phyloP scores from a whole-genome alignment of 176 grass and related monocot genomes.

The Zoysia pacifica region DNA sequence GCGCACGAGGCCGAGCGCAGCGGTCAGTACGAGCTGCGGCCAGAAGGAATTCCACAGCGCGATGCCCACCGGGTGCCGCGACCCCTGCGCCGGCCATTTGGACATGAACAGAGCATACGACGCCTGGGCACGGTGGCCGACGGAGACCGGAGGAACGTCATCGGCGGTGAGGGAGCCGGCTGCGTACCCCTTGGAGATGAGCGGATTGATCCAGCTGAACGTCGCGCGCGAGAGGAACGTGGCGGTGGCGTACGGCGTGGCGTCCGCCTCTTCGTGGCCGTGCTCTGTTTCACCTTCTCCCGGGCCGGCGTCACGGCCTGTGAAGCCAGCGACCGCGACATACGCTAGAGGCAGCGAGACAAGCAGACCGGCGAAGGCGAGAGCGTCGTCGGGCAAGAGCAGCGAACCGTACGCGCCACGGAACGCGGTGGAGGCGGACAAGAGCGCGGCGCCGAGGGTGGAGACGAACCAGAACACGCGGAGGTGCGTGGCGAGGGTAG shows the following conservation, averaged over 20 bases:
- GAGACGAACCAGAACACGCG: slow-evolving; percentile 42
- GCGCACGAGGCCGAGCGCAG: slow-evolving; percentile 14
- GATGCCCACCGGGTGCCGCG: slow-evolving; percentile 42
- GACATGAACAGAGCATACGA: slow-evolving; percentile 32
- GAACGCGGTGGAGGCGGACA: background rate
- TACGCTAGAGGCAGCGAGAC: slow-evolving; percentile 37
- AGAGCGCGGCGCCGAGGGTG: slow-evolving; percentile 14
- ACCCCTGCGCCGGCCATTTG: slow-evolving; percentile 32
- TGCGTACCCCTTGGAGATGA: slow-evolving; percentile 38
- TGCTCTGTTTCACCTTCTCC: background rate
- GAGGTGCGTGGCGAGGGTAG: background rate
- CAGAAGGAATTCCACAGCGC: slow-evolving; percentile 48
- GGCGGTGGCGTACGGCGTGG: slow-evolving; percentile 29
- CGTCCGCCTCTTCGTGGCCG: background rate
- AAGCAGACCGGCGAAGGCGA: slow-evolving; percentile 33
- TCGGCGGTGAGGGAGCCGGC: background rate
- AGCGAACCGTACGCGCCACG: background rate
- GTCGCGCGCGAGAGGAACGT: slow-evolving; percentile 43
- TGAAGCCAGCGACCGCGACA: slow-evolving; percentile 5
- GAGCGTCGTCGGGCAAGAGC: slow-evolving; percentile 29
- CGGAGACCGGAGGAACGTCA: slow-evolving; percentile 36
- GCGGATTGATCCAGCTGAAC: slow-evolving; percentile 50
- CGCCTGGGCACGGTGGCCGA: slow-evolving; percentile 13
- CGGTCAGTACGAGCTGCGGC: slow-evolving; percentile 38
- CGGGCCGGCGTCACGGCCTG: background rate